Percentiles rank a stretch among this genome's conserved stretches.
phyloP scores from a whole-genome alignment of 2,329 filamentous ascomycete genomes.

The Lasiodiplodia theobromae region DNA sequence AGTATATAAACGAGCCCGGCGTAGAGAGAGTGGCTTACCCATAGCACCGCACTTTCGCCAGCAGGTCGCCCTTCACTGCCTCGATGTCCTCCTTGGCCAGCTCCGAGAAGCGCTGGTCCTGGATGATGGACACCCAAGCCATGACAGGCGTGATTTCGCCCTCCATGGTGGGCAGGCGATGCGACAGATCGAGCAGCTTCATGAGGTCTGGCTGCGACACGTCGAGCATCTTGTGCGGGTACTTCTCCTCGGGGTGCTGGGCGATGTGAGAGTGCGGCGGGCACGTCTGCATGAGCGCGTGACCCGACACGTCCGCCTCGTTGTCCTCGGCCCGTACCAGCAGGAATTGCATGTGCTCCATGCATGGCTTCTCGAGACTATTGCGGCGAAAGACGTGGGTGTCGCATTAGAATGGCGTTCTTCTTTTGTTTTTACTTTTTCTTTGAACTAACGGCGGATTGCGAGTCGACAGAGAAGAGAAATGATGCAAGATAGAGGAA shows the following conservation, averaged over 20 bases:
- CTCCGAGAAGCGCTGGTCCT: constrained; percentile 65
- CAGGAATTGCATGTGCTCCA: constrained; percentile 85
- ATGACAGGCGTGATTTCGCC: constrained; percentile 95
- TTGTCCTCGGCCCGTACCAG: constrained; percentile 64
- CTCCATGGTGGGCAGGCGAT: constrained; percentile 76
- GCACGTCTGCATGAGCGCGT: constrained; percentile 92
- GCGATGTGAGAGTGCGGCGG: constrained; percentile 73
- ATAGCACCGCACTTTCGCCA: constrained; percentile 87
- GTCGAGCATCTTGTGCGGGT: constrained; percentile 79
- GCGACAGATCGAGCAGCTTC: constrained; percentile 84
- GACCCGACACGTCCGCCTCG: constrained; percentile 76
- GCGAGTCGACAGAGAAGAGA: constrained; percentile 32
- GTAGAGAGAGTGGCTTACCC: constrained; percentile 68
- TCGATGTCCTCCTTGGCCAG: constrained; percentile 74
- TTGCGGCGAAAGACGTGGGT: constrained; percentile 22
- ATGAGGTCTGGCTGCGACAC: constrained; percentile 73
- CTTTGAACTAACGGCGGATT: constrained; percentile 21
- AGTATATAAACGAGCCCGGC: neutral
- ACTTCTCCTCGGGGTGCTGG: constrained; percentile 61
- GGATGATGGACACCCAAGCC: constrained; percentile 85
- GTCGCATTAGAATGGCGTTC: constrained; percentile 27
- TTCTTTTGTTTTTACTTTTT: constrained; percentile 11
- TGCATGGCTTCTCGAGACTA: constrained; percentile 91
- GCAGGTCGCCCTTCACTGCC: constrained; percentile 74
- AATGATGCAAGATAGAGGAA: constrained; percentile 34